These are phyloP conservation scores for Camelina neglecta DNA, from an alignment of 345 rosid species.

Conservation along the genomic window DNA sequence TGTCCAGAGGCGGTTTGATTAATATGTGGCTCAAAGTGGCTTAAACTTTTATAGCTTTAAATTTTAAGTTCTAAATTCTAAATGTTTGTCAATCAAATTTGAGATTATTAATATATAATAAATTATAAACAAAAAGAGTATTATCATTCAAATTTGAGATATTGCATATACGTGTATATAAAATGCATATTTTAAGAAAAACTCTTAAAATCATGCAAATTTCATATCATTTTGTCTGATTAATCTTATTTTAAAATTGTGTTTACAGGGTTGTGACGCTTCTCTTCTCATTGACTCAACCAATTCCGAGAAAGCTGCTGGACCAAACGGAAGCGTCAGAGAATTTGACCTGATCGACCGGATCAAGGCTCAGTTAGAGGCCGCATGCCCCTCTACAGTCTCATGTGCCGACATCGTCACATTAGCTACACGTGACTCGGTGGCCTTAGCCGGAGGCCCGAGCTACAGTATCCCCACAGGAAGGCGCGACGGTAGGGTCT, in stretches of 20 bases:
- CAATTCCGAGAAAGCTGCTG: slow-evolving; percentile 61
- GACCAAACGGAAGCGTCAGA: slow-evolving; percentile 70
- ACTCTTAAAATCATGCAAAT: not conserved
- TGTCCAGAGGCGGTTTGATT: no score
- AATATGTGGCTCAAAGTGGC: not conserved
- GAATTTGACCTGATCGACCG: slow-evolving; percentile 66
- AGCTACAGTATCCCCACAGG: slow-evolving; percentile 65
- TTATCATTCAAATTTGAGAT: no score
- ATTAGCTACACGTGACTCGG: slow-evolving; percentile 45
- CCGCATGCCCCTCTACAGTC: slow-evolving; percentile 61
- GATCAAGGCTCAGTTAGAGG: slow-evolving; percentile 61
- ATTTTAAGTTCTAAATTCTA: no score
- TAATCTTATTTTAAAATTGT: not conserved
- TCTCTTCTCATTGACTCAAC: slow-evolving; percentile 73
- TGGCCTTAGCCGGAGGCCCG: slow-evolving; percentile 44
- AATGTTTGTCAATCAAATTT: not conserved
- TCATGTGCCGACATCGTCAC: slow-evolving; percentile 71
- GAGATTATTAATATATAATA: no score
- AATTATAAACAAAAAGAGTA: no score
- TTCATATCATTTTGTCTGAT: not conserved
- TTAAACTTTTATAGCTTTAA: not conserved
- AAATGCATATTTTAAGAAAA: no score
- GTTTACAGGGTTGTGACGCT: slow-evolving; percentile 75
- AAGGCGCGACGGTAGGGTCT: slow-evolving; percentile 61
- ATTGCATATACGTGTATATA: no score